Evolutionary conservation across 331 rosid species (phyloP).

Genomic region (Telfairia occidentalis): DNA sequence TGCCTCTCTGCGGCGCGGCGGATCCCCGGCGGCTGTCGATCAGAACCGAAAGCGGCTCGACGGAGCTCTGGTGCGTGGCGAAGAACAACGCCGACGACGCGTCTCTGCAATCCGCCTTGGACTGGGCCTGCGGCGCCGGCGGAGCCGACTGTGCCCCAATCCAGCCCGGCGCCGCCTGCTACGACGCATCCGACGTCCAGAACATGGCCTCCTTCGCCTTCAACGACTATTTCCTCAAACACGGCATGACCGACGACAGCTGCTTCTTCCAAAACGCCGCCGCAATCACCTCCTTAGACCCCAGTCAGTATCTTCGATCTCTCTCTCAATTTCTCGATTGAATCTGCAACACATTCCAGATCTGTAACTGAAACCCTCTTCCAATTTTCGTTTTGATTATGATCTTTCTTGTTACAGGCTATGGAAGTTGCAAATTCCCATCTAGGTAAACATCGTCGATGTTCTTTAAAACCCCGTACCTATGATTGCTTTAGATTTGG

Average conservation of each 20-base stretch:
- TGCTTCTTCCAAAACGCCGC: conserved; percentile 66
- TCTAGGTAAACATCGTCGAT: conserved; percentile 39
- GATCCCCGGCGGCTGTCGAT: background rate
- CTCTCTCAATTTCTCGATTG: background rate
- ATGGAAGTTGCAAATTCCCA: conserved; percentile 57
- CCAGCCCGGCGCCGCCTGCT: conserved; percentile 70
- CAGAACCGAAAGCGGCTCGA: conserved; percentile 19
- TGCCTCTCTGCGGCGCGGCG: conserved; percentile 7
- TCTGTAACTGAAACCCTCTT: background rate
- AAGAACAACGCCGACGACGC: conserved; percentile 85
- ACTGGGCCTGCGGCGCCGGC: conserved; percentile 86
- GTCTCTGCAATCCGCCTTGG: conserved; percentile 48
- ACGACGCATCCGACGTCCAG: conserved; percentile 42
- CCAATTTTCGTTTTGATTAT: background rate
- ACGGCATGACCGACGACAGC: conserved; percentile 61
- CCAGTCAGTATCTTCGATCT: conserved; percentile 36
- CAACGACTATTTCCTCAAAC: conserved; percentile 59
- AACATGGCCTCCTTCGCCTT: conserved; percentile 72
- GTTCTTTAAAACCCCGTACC: background rate
- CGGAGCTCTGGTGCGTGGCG: conserved; percentile 91
- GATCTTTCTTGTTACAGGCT: conserved; percentile 38
- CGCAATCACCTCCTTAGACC: conserved; percentile 64
- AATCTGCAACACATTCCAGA: background rate
- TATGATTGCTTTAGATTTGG: background rate
- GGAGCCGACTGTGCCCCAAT: conserved; percentile 70